Evolutionary conservation across 1,139 yeast species (phyloP), one percentile per base, ranked within the genome.

Genomic region (Zygosaccharomyces sapae): DNA sequence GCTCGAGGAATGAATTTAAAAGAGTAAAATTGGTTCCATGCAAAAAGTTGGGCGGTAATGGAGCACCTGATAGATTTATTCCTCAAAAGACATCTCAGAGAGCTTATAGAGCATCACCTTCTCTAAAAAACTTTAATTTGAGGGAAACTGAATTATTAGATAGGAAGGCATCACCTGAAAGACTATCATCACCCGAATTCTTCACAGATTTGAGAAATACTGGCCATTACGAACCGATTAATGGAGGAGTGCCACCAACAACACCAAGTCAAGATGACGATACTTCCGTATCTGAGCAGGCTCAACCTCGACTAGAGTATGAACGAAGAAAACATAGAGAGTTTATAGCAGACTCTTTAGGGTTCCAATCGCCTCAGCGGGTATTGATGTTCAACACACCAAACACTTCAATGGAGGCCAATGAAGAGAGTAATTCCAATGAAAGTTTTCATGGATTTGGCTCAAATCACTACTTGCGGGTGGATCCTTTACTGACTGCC

Each of bases 341-440:
- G 10, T 62, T 65, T 29, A 74, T 80, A 29, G 81, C 83, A 1
- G 70, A 68, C 22, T 82, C 83, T 1, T 62, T 80, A 35, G 77
- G 79, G 4, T 69, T 77, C 52, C 41, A 51, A 19, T 47, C 54
- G 2, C 54, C 56, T 10, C 55, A 54, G 31, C 52, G 62, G 33
- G 65, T 62, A 5, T 52, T 45, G 18, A 40, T 33, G 34, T 45
- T 49, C 33, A 45, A 43, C 4, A 30, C 46, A 6, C 41, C 44
- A 8, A 38, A 22, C 4, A 33, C 44, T 18, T 38, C 33, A 13
- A 12, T 33, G 20, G 44, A 43, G 12, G 16, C n/a, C 41, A 38
- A 24, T 24, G 40, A 42, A 3, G 35, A 38, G 12, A 12, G 25
- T 13, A n/a, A 34, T 7, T 33, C 37, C 8, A 33, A 18, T 16